Evolutionary conservation across 768 basidiomycete genomes (phyloP), one percentile per base, ranked within the genome.

Genomic region (Lentinula edodes): DNA sequence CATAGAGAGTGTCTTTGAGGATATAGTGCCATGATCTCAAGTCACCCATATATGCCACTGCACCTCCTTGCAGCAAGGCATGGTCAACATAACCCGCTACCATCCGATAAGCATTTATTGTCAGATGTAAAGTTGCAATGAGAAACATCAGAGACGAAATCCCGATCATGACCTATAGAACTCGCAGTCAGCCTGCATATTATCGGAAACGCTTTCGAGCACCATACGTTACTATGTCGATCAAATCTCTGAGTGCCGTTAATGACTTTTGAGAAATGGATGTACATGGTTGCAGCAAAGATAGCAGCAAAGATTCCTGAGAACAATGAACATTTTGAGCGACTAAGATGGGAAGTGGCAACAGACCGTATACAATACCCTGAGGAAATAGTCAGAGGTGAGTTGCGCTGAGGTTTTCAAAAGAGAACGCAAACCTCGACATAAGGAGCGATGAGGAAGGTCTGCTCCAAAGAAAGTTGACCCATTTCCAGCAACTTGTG

Each of bases 11-110:
- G 10, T 66, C 67, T 35, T 65, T 66, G 50, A 68, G 62, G 23
- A 68, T 62, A 36, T 67, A 66, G 38, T 66, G 50, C 67, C 67
- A 68, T 20, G 16, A n/a, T 36, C 52, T 28, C n/a, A 68, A 42
- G 12, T 58, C 45, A n/a, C 63, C 65, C 3, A 68, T 20, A 41
- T 63, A 68, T 2, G 51, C 60, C 1, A 63, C 63, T n/a, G 66
- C 61, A 16, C 66, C 67, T 4, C 66, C 67, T 10, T 39, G 57
- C 16, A 41, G 52, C 1, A 12, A 13, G 0, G 52, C 48, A 58
- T 63, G 55, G 5, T 61, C 60, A 6, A 63, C 53, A 48, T 61
- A 68, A 1, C 66, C 67, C 20, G 43, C 46, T 39, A 68, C 23
- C 10, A 65, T 13, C 2, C 67, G 62, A 48, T 51, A 65, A 5